Evolutionary conservation across 169 alveolate species (phyloP).

Genomic region (Perkinsus marinus): DNA sequence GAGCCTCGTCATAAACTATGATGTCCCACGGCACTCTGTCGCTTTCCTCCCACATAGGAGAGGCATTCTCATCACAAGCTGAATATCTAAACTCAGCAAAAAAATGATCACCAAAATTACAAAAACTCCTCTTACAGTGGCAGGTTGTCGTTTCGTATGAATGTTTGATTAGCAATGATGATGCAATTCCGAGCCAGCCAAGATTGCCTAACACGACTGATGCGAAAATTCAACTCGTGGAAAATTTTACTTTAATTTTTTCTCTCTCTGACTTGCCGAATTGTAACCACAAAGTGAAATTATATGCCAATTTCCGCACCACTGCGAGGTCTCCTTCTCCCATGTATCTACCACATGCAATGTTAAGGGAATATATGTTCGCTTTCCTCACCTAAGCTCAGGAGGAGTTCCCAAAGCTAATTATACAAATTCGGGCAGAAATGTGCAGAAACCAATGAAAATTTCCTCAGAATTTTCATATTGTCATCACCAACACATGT

Average conservation of each 20-base stretch:
- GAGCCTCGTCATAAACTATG: slow-evolving; percentile 54
- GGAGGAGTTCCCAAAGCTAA: too few relatives aligned
- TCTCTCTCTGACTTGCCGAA: not conserved
- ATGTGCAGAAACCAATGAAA: too few relatives aligned
- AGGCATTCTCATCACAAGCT: not conserved
- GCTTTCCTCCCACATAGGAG: not conserved
- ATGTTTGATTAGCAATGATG: not conserved
- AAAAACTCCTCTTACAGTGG: not conserved
- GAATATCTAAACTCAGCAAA: not conserved
- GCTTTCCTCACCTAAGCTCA: too few relatives aligned
- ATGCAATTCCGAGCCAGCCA: not conserved
- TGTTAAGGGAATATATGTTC: too few relatives aligned
- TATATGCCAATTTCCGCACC: not conserved
- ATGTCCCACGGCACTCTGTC: slow-evolving; percentile 41
- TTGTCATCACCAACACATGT: too few relatives aligned
- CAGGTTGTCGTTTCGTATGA: not conserved
- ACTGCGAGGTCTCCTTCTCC: not conserved
- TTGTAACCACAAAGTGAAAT: not conserved
- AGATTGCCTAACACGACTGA: not conserved
- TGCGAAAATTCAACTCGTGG: not conserved
- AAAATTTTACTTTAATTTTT: not conserved
- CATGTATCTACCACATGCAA: not conserved
- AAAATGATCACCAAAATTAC: too few relatives aligned
- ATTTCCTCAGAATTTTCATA: too few relatives aligned
- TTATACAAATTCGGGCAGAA: too few relatives aligned